Percentiles rank a stretch among this genome's conserved stretches.
Evolutionary conservation across 257 asterid genomes (phyloP).

Genomic region (Solanum chmielewskii): DNA sequence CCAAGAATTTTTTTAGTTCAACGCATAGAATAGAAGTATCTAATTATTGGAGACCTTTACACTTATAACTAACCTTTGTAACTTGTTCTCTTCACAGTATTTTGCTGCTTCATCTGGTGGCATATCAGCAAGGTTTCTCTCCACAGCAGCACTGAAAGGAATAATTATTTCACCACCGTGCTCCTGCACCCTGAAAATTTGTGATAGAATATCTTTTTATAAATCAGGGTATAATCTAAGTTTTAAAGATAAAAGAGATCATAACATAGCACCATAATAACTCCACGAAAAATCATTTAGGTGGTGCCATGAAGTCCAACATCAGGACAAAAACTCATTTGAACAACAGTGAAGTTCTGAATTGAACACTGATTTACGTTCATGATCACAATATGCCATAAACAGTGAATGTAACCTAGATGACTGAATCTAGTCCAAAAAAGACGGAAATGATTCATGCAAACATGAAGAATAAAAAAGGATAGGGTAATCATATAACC

Average conservation of each 20-base stretch:
- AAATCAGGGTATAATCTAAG: background rate
- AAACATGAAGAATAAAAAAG: background rate
- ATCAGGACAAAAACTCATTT: background rate
- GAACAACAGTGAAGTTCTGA: background rate
- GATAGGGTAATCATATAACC: background rate
- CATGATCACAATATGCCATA: background rate
- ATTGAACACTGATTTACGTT: background rate
- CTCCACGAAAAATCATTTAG: background rate
- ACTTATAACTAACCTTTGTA: conserved; percentile 58
- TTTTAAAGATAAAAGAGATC: background rate
- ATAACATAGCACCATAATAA: background rate
- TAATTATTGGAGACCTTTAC: background rate
- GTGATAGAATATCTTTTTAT: background rate
- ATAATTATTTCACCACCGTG: conserved; percentile 90
- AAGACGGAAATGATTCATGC: background rate
- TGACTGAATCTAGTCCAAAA: background rate
- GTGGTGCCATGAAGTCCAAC: background rate
- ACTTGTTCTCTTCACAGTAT: conserved; percentile 92
- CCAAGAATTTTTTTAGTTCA: background rate
- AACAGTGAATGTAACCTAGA: background rate
- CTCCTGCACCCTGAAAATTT: conserved; percentile 84
- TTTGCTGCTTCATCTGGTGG: conserved; percentile 80
- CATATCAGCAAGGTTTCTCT: conserved; percentile 83
- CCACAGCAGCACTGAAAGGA: conserved; percentile 90
- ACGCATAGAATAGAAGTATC: background rate